A percentile compares a stretch with the other conserved stretches of the same genome.
phyloP scores from a whole-genome alignment of 805 yeast species.

The Starmerella sirachaensis region DNA sequence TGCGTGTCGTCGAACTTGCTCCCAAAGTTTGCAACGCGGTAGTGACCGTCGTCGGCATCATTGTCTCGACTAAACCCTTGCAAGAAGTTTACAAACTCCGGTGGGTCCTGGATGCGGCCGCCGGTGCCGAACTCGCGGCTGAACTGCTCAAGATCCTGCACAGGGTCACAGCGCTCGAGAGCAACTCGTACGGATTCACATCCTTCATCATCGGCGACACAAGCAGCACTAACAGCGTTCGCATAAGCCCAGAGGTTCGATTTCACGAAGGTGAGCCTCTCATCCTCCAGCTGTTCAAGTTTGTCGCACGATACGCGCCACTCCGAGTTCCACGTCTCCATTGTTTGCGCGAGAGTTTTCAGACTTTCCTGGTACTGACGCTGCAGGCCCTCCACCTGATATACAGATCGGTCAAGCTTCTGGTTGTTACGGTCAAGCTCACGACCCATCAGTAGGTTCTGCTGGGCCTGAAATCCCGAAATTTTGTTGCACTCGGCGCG shows the following conservation, averaged over 20 bases:
- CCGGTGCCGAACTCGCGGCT: constrained; percentile 53
- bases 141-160: constrained; percentile 45
- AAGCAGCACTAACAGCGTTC: constrained; percentile 58
- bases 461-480: constrained; percentile 48
- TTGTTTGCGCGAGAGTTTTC: constrained; percentile 41
- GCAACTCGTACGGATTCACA: constrained; percentile 58
- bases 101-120: constrained; percentile 43
- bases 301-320: constrained; percentile 56
- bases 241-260: constrained; percentile 68
- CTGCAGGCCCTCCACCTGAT: constrained; percentile 34
- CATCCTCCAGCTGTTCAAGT: constrained; percentile 58
- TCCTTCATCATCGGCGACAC: constrained; percentile 67
- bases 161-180: constrained; percentile 57
- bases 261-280: constrained; percentile 56
- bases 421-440: constrained; percentile 52
- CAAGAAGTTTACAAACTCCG: constrained; percentile 51
- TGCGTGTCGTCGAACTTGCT: background rate
- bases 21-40: constrained; percentile 28
- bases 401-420: constrained; percentile 41
- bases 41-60: constrained; percentile 21
- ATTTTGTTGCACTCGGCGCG: constrained; percentile 47
- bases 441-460: constrained; percentile 58
- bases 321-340: constrained; percentile 55
- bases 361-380: constrained; percentile 49
- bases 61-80: constrained; percentile 32